Conservation (phyloP, 768 basidiomycete species). For the Lentinula boryana region DNA sequence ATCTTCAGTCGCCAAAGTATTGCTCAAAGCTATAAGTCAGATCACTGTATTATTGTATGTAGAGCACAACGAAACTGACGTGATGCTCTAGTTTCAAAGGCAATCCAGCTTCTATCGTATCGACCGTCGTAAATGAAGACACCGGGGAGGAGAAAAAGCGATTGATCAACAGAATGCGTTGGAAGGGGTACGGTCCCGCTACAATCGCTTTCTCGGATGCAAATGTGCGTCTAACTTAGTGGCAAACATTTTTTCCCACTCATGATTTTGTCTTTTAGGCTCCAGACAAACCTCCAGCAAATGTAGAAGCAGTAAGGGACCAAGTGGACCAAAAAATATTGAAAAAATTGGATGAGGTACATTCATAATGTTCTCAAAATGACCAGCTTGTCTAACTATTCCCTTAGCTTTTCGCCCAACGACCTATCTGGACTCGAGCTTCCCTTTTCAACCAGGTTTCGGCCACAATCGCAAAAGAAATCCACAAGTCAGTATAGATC, state of each 20-base stretch:
- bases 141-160: slow-evolving; percentile 80
- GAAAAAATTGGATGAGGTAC: slow-evolving; percentile 48
- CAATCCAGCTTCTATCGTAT: slow-evolving; percentile 66
- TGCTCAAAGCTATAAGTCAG: slow-evolving; percentile 77
- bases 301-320: slow-evolving; percentile 54
- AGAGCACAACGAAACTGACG: background rate
- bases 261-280: slow-evolving; percentile 19
- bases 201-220: slow-evolving; percentile 63
- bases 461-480: slow-evolving; percentile 57
- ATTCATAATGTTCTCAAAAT: background rate
- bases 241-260: background rate
- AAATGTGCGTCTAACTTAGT: slow-evolving; percentile 29
- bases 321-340: slow-evolving; percentile 51
- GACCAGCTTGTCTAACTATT: background rate
- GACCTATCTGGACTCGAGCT: slow-evolving; percentile 88
- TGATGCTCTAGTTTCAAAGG: slow-evolving; percentile 57
- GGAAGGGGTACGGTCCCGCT: slow-evolving; percentile 77
- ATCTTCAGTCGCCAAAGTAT: slow-evolving; percentile 80
- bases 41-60: background rate
- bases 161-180: slow-evolving; percentile 81
- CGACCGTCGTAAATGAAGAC: slow-evolving; percentile 61
- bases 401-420: slow-evolving; percentile 58
- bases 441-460: slow-evolving; percentile 81
- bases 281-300: slow-evolving; percentile 58
- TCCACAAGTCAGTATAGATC: slow-evolving; percentile 58